Evolutionary conservation across 192 early-diverging fungal genomes (phyloP).

Genomic region (Coemansia sp.): DNA sequence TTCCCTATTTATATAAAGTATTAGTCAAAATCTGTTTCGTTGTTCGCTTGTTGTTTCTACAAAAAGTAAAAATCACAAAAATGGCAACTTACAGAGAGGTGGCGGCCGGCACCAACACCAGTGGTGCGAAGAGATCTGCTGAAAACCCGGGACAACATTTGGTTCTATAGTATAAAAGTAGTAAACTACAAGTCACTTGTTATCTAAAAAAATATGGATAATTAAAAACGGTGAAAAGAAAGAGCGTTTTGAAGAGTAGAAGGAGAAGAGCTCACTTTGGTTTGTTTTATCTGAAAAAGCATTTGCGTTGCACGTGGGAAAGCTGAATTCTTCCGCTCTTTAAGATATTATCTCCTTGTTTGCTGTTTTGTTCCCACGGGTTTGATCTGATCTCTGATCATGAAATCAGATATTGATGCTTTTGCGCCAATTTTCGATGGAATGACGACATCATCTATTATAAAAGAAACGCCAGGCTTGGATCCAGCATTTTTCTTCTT

Average conservation of each 20-base stretch:
- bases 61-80: not conserved
- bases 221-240: not conserved
- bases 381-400: not conserved
- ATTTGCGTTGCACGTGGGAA: no score
- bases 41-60: not conserved
- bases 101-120: not conserved
- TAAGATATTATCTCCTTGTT: no score
- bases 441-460: not conserved
- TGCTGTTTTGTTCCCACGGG: not conserved
- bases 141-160: conserved; percentile 10
- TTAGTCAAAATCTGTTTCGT: no score
- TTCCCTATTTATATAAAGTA: no score
- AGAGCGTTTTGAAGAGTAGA: not conserved
- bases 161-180: not conserved
- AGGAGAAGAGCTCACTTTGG: no score
- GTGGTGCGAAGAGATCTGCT: conserved; percentile 1
- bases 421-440: not conserved
- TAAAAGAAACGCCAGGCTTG: no score
- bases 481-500: no score
- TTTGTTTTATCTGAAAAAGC: no score
- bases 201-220: no score
- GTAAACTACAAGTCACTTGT: not conserved
- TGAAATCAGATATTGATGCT: not conserved
- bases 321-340: no score
- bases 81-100: not conserved